Conservation (phyloP, 345 rosid genomes). For the Populus ilicifolia region DNA sequence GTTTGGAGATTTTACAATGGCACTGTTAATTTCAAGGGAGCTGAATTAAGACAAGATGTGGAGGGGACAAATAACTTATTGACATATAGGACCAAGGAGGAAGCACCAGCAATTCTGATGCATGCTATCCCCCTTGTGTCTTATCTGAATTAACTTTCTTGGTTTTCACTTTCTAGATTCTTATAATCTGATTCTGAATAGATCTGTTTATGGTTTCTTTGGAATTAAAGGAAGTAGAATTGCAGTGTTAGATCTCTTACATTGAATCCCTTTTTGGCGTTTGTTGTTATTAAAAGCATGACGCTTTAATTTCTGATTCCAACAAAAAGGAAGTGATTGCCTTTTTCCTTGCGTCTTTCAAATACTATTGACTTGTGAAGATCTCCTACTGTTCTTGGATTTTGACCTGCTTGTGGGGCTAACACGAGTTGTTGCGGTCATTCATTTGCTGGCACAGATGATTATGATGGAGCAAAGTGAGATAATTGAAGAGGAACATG, state of each 20-base stretch:
- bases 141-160: background rate
- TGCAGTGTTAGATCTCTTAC: no score
- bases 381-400: background rate
- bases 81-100: background rate
- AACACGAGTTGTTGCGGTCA: background rate
- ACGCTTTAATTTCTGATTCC: no score
- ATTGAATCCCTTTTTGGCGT: no score
- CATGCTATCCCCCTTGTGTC: background rate
- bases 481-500: conserved; percentile 22
- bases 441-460: background rate
- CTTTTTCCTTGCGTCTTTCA: no score
- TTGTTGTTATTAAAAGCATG: no score
- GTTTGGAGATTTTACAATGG: no score
- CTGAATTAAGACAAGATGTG: background rate
- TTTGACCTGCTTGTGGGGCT: background rate
- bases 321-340: no score
- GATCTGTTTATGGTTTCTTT: background rate
- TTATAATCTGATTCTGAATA: background rate
- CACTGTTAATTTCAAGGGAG: no score
- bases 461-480: conserved; percentile 33
- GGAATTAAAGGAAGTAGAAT: no score
- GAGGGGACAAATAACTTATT: background rate
- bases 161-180: background rate
- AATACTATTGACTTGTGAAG: background rate
- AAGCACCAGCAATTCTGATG: background rate